phyloP scores from a whole-genome alignment of 257 asterid species.

The Salvia hispanica region DNA sequence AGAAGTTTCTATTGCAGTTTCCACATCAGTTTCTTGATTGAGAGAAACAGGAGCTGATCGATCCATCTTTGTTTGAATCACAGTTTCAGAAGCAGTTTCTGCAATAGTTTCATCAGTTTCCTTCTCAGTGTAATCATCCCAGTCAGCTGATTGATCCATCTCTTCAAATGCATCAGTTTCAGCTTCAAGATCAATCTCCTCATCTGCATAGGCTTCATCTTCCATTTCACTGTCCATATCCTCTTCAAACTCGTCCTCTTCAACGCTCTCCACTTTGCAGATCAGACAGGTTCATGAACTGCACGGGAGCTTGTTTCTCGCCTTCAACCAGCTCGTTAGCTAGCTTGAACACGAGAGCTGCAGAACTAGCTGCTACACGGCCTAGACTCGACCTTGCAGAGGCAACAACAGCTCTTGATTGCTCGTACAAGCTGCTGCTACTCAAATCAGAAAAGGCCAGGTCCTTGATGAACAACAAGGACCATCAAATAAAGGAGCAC shows the following conservation, averaged over 20 bases:
- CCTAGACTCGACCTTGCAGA: conserved; percentile 40
- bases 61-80: no score
- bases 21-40: no score
- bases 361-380: conserved; percentile 39
- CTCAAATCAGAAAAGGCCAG: conserved; percentile 42
- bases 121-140: conserved; percentile 33
- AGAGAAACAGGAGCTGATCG: no score
- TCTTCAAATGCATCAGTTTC: conserved; percentile 30
- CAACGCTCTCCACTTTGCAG: conserved; percentile 32
- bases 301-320: conserved; percentile 38
- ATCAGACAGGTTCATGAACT: conserved; percentile 59
- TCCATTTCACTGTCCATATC: conserved; percentile 21
- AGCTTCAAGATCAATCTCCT: not conserved
- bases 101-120: conserved; percentile 24
- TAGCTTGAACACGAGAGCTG: conserved; percentile 43
- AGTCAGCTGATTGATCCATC: conserved; percentile 23
- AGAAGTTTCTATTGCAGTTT: no score
- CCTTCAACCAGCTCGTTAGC: conserved; percentile 34
- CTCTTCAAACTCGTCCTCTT: conserved; percentile 43
- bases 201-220: conserved; percentile 39
- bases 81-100: conserved; percentile 27
- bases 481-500: conserved; percentile 38
- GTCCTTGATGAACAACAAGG: conserved; percentile 24
- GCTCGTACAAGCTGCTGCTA: conserved; percentile 31
- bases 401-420: conserved; percentile 36